Base-by-base conservation (phyloP, 129 eudicot genomes). In the Centrapalus pauciflorus region DNA sequence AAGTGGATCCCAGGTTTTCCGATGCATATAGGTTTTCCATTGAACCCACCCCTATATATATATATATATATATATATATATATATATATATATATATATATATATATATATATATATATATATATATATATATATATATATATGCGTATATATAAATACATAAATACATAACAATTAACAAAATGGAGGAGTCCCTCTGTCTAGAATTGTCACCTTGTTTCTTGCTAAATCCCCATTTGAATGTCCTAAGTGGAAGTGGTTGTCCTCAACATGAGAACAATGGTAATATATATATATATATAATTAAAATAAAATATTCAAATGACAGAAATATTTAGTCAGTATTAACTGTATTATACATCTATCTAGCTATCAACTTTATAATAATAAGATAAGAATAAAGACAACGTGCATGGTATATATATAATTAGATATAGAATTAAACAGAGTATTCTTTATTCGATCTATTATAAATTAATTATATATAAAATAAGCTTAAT, bases 231-330 rank as follows among this genome's bases (percentile, higher is more conserved):
- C n/a, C 37, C 63, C 73, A 67, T 67, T 51, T 67, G 52, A 67
- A 2, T 54, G 51, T 14, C 67, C 46, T 12, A 43, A 70, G 60
- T 59, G 76, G 28, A 70, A 59, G 14, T 70, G 68, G 76, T 8
- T 70, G 60, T 59, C 76, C 32, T 58, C 58, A 58, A 56, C 58
- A 43, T 45, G 49, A 45, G 45, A n/a, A 30, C 9, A 70, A 41
- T 27, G 58, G 20, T 26, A 35, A 17, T 38, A 9, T 12, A 63
- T 7, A 51, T 6, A n/a, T 25, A 40, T 3, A 17, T 34, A 33
- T 30, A 8, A 61, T 37, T 12, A 61, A 43, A 64, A 27, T 24
- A 40, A 28, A 40, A 28, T 43, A 58, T 30, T 14, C 38, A 41
- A 24, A 6, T 8, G 46, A 16, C 25, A 43, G 13, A 56, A 28